A percentile compares a stretch with the other conserved stretches of the same genome.
phyloP scores from a whole-genome alignment of 768 basidiomycete species.

The Suillus bovinus region DNA sequence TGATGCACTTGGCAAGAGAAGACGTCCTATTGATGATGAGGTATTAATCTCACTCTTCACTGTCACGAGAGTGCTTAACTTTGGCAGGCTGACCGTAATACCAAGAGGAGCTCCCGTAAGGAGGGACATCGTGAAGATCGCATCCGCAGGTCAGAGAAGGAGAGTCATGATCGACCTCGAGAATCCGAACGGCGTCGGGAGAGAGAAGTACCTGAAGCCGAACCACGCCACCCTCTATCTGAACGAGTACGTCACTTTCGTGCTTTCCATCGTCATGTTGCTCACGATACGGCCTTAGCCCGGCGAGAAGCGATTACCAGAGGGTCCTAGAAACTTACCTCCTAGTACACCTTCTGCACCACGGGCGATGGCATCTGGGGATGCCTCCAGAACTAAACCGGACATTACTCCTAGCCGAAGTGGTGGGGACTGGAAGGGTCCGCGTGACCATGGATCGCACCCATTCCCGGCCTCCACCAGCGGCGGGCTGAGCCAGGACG shows the following conservation, averaged over 20 bases:
- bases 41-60: constrained; percentile 41
- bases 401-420: constrained; percentile 38
- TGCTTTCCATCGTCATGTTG: constrained; percentile 3
- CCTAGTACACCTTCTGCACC: constrained; percentile 69
- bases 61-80: constrained; percentile 15
- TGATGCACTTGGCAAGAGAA: constrained; percentile 72
- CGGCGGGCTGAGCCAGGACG: constrained; percentile 22
- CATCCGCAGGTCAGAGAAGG: constrained; percentile 68
- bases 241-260: constrained; percentile 56
- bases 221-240: constrained; percentile 43
- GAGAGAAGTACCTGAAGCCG: constrained; percentile 54
- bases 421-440: constrained; percentile 52
- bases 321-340: constrained; percentile 55
- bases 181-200: constrained; percentile 71
- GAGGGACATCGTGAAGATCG: constrained; percentile 78
- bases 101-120: constrained; percentile 82
- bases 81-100: constrained; percentile 64
- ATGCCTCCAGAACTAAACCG: constrained; percentile 43
- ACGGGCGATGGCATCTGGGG: constrained; percentile 62
- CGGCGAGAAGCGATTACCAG: constrained; percentile 56
- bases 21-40: constrained; percentile 71
- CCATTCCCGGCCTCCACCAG: constrained; percentile 21
- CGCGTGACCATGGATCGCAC: constrained; percentile 34
- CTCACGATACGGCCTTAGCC: constrained; percentile 33
- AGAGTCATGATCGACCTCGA: constrained; percentile 62